phyloP scores from a whole-genome alignment of 345 rosid species.

The Zanthoxylum bungeanum region DNA sequence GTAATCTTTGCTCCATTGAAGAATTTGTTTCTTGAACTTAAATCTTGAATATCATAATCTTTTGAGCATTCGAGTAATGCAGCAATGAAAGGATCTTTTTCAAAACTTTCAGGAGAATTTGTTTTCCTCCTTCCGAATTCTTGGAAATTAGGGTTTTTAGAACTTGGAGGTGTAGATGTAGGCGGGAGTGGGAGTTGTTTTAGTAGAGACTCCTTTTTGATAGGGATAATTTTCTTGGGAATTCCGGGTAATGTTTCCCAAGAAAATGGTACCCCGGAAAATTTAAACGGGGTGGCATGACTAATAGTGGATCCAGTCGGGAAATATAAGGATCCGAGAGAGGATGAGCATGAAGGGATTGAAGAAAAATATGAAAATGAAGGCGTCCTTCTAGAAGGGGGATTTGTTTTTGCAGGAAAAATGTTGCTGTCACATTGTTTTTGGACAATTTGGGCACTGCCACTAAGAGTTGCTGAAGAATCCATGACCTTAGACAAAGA shows the following conservation, averaged over 20 bases:
- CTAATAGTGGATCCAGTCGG: slow-evolving; percentile 46
- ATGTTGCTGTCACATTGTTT: slow-evolving; percentile 11
- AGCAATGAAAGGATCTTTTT: slow-evolving; percentile 65
- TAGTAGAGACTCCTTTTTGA: slow-evolving; percentile 25
- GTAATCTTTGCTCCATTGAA: slow-evolving; percentile 30
- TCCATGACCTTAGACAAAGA: slow-evolving; percentile 14
- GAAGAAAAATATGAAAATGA: slow-evolving; percentile 36
- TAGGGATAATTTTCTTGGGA: slow-evolving; percentile 54
- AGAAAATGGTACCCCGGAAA: slow-evolving; percentile 83
- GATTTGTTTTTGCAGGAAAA: slow-evolving; percentile 9
- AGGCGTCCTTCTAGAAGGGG: slow-evolving; percentile 18
- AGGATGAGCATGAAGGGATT: slow-evolving; percentile 31
- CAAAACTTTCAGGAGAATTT: slow-evolving; percentile 14
- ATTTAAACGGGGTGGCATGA: slow-evolving; percentile 57
- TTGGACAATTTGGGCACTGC: slow-evolving; percentile 16
- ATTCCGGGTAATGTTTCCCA: slow-evolving; percentile 92
- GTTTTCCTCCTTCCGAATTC: slow-evolving; percentile 27
- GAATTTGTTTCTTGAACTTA: neutral
- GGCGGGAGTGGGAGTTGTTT: slow-evolving; percentile 68
- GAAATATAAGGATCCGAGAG: slow-evolving; percentile 30
- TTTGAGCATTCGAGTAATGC: slow-evolving; percentile 80
- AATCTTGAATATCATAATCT: slow-evolving; percentile 25
- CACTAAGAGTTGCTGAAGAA: slow-evolving; percentile 7
- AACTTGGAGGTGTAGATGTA: slow-evolving; percentile 27
- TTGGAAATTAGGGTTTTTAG: slow-evolving; percentile 20